phyloP scores from a whole-genome alignment of 108 stramenopile genomes.

The Chaetoceros muelleri region DNA sequence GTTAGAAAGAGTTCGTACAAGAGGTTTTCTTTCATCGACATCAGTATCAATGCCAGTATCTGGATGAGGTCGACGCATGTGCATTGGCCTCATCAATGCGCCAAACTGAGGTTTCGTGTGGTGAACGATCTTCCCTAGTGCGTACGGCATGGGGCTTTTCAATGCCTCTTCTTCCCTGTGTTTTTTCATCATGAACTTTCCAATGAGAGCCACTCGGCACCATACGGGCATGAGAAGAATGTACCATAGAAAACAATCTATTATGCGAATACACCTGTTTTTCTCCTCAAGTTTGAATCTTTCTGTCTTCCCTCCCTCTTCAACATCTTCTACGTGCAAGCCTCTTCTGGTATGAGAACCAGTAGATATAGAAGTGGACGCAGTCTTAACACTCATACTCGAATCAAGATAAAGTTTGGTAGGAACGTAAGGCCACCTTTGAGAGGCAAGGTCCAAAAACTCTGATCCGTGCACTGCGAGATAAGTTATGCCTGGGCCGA shows the following conservation, averaged over 20 bases:
- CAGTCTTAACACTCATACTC: background rate
- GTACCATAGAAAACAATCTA: conserved; percentile 33
- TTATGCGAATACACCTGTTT: background rate
- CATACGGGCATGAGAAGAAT: conserved; percentile 56
- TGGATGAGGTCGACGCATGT: background rate
- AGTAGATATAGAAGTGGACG: background rate
- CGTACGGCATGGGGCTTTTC: conserved; percentile 33
- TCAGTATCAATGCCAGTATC: background rate
- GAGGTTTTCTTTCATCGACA: background rate
- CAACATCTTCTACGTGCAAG: background rate
- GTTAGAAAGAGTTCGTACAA: background rate
- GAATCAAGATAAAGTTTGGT: background rate
- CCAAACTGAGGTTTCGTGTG: background rate
- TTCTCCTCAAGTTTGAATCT: background rate
- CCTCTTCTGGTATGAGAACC: background rate
- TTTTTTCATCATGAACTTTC: conserved; percentile 28
- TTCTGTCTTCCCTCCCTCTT: background rate
- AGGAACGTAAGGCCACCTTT: conserved; percentile 10
- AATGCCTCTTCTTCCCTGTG: conserved; percentile 45
- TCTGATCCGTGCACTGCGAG: conserved; percentile 18
- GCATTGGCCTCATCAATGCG: background rate
- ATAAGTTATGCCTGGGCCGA: conserved; percentile 23
- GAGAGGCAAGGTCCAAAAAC: conserved; percentile 11
- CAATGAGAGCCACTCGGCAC: conserved; percentile 42
- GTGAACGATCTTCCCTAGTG: background rate